Percentiles rank a stretch among this genome's conserved stretches.
These are phyloP conservation scores for Yamadazyma dushanensis DNA, from an alignment of 1,139 yeast species.

Conservation along the genomic window DNA sequence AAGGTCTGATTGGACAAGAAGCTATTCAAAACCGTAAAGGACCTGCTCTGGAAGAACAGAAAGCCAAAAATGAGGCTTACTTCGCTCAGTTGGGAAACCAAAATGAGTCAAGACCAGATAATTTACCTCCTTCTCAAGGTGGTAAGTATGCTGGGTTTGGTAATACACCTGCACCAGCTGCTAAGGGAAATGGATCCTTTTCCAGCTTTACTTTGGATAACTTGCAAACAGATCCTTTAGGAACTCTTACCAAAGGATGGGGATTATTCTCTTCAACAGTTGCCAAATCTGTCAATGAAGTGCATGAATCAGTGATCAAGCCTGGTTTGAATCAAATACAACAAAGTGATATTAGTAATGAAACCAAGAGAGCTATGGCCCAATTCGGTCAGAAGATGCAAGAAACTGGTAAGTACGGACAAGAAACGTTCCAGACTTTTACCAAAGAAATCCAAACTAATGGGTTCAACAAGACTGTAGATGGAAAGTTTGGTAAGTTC, in stretches of 20 bases:
- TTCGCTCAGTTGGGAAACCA: slow-evolving; percentile 76
- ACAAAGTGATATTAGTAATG: slow-evolving; percentile 74
- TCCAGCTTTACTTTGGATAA: slow-evolving; percentile 68
- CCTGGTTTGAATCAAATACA: slow-evolving; percentile 84
- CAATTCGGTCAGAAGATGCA: slow-evolving; percentile 95
- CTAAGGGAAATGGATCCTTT: slow-evolving; percentile 33
- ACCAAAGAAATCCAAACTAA: slow-evolving; percentile 47
- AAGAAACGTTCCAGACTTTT: slow-evolving; percentile 62
- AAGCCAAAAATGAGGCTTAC: slow-evolving; percentile 71
- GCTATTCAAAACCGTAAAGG: slow-evolving; percentile 44
- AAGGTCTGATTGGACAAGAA: slow-evolving; percentile 25
- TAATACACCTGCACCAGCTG: slow-evolving; percentile 59
- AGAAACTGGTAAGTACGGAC: slow-evolving; percentile 77
- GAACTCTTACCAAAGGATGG: slow-evolving; percentile 91
- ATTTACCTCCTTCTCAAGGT: slow-evolving; percentile 90
- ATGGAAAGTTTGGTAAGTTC: slow-evolving; percentile 54
- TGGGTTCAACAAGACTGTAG: slow-evolving; percentile 40
- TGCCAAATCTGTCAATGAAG: slow-evolving; percentile 79
- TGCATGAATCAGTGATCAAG: slow-evolving; percentile 82
- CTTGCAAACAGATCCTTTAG: slow-evolving; percentile 83
- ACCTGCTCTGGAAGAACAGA: slow-evolving; percentile 42
- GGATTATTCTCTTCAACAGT: slow-evolving; percentile 84
- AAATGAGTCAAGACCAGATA: slow-evolving; percentile 72
- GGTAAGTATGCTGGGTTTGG: slow-evolving; percentile 94
- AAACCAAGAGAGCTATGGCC: slow-evolving; percentile 87